These are phyloP conservation scores for Pyrenophora graminea DNA, from an alignment of 2,329 filamentous ascomycete species.

Conservation along the genomic window DNA sequence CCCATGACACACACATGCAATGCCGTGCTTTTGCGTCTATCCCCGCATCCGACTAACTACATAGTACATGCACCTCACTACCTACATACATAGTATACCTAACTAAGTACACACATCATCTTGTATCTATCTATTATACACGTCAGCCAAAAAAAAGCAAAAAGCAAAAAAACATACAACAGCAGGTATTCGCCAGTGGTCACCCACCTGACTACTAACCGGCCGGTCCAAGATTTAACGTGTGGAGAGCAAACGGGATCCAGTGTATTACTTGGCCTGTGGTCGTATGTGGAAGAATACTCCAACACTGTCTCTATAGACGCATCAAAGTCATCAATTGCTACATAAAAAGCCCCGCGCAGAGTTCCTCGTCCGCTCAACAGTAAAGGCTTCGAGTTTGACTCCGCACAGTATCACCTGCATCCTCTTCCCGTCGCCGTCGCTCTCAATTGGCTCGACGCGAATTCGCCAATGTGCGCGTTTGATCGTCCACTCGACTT, in stretches of 20 bases:
- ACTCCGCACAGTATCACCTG: constrained; percentile 77
- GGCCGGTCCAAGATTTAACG: constrained; percentile 4
- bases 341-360: constrained; percentile 63
- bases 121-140: no score
- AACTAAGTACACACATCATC: neutral
- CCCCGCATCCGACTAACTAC: no score
- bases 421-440: constrained; percentile 56
- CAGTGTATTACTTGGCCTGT: neutral
- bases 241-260: constrained; percentile 7
- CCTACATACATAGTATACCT: no score
- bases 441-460: constrained; percentile 57
- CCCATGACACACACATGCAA: no score
- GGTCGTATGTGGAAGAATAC: constrained; percentile 7
- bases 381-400: constrained; percentile 73
- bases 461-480: constrained; percentile 52
- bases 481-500: constrained; percentile 43
- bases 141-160: neutral
- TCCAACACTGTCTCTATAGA: neutral
- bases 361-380: constrained; percentile 68
- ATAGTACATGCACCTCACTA: no score
- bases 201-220: constrained; percentile 5
- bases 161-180: constrained; percentile 9
- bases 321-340: neutral
- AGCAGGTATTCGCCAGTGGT: constrained; percentile 5
- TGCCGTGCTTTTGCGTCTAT: no score